Evolutionary conservation across 2,329 filamentous ascomycete genomes (phyloP), one percentile per base, ranked within the genome.

Genomic region (Microdochium nivale): DNA sequence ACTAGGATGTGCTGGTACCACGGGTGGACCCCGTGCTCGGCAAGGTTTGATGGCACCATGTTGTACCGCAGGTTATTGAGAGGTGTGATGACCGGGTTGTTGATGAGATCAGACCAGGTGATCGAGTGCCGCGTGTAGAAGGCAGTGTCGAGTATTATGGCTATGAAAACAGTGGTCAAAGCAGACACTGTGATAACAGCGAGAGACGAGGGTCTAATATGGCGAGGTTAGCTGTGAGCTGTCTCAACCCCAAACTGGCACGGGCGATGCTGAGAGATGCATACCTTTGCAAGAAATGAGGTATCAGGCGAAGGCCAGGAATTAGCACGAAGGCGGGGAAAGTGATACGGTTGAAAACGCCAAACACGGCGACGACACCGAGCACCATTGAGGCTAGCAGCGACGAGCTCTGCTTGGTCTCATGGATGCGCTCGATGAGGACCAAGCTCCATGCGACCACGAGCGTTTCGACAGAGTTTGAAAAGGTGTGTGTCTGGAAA

Each of bases 401-500:
- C 48, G 89, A 88, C 52, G 88, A 86, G 62, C 80, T 82, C 70
- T 90, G 82, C 82, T 89, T 65, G 62, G 86, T 83, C 58, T 86
- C 84, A 47, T 87, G 76, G 59, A 97, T 94, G 65, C 92, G 85
- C 68, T 88, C 84, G 55, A 96, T 91, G 67, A 99, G 72, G 48
- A 97, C 91, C 67, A 99, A 72, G 63, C 88, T 91, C 94, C 94
- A 99, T 51, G 89, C 81, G 49, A 99, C 90, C 49, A 92, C 79
- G 60, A 99, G 75, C 2, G 94, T 97, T 73, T 99, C 94, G 58
- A 97, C 80, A 55, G 92, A 95, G 71, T 99, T 99, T 56, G 92
- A 97, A 68, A 99, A 97, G 13, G 94, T 97, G 70, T 99, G 94
- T 19, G 90, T 94, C 71, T 99, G 94, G 71, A 92, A 96, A 46